A percentile compares a stretch with the other conserved stretches of the same genome.
phyloP scores from a whole-genome alignment of 2,329 filamentous ascomycete species.

The Colletotrichum sp. region DNA sequence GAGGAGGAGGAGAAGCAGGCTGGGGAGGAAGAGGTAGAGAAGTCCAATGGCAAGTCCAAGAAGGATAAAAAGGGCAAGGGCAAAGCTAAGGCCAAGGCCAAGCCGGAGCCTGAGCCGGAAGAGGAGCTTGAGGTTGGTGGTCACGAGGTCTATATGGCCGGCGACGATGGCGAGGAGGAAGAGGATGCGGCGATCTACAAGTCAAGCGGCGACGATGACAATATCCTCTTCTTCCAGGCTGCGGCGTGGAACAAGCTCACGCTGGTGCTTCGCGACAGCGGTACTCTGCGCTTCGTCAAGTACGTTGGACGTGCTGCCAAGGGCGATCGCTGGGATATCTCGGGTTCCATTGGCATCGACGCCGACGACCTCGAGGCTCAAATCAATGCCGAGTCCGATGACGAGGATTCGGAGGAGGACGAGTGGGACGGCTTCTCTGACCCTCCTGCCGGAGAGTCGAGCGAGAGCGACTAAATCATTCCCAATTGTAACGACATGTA shows the following conservation, averaged over 20 bases:
- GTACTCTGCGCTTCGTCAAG: constrained; percentile 92
- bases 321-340: constrained; percentile 93
- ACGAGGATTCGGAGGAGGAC: constrained; percentile 48
- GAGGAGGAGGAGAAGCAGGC: constrained; percentile 60
- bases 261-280: constrained; percentile 86
- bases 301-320: constrained; percentile 84
- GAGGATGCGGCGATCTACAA: constrained; percentile 84
- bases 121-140: constrained; percentile 62
- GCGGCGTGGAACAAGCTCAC: constrained; percentile 88
- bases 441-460: constrained; percentile 19
- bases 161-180: constrained; percentile 72
- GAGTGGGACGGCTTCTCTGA: constrained; percentile 65
- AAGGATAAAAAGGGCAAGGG: constrained; percentile 32
- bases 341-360: constrained; percentile 76
- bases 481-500: neutral
- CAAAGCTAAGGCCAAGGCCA: constrained; percentile 32
- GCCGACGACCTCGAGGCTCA: constrained; percentile 53
- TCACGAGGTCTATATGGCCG: constrained; percentile 93
- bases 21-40: constrained; percentile 45
- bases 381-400: constrained; percentile 33
- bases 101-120: constrained; percentile 27
- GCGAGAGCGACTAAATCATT: constrained; percentile 37
- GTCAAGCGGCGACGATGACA: constrained; percentile 76
- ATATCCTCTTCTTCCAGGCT: constrained; percentile 68
- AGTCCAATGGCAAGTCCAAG: constrained; percentile 34